Percentiles rank a stretch among this genome's conserved stretches.
phyloP scores from a whole-genome alignment of 352 stramenopile species.

The Phytophthora aleatoria region DNA sequence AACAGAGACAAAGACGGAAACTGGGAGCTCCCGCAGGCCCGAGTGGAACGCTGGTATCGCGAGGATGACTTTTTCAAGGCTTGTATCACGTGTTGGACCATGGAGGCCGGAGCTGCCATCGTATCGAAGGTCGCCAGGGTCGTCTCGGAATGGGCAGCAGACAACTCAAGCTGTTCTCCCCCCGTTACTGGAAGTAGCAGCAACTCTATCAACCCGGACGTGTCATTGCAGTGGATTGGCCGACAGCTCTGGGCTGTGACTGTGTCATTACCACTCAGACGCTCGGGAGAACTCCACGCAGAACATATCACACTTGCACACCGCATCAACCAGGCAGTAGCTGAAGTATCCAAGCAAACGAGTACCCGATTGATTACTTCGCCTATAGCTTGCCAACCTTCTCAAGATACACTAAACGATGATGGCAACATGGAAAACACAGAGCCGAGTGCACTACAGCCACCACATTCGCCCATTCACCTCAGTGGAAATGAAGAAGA shows the following conservation, averaged over 20 bases:
- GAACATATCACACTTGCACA: conserved; percentile 70
- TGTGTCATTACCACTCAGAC: conserved; percentile 62
- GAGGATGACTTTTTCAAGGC: conserved; percentile 75
- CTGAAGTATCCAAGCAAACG: conserved; percentile 36
- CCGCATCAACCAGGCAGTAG: conserved; percentile 68
- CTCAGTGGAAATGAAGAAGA: conserved; percentile 10
- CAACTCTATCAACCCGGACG: conserved; percentile 61
- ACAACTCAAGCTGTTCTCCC: conserved; percentile 3
- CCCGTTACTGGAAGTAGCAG: not conserved
- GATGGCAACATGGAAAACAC: conserved; percentile 1
- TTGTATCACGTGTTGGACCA: conserved; percentile 79
- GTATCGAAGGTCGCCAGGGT: conserved; percentile 62
- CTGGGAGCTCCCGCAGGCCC: conserved; percentile 47
- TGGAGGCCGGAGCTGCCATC: conserved; percentile 67
- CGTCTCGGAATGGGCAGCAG: conserved; percentile 37
- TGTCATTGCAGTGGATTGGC: conserved; percentile 81
- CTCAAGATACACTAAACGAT: not conserved
- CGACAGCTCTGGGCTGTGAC: conserved; percentile 74
- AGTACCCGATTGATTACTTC: not conserved
- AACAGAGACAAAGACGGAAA: conserved; percentile 10
- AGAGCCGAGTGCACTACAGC: conserved; percentile 1
- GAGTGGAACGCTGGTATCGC: conserved; percentile 73
- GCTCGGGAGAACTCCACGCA: conserved; percentile 59
- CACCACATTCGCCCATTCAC: conserved; percentile 12
- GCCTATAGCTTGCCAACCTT: not conserved